A percentile compares a stretch with the other conserved stretches of the same genome.
Conservation (phyloP, 495 filamentous ascomycete genomes). For the Penicillium verhagenii region DNA sequence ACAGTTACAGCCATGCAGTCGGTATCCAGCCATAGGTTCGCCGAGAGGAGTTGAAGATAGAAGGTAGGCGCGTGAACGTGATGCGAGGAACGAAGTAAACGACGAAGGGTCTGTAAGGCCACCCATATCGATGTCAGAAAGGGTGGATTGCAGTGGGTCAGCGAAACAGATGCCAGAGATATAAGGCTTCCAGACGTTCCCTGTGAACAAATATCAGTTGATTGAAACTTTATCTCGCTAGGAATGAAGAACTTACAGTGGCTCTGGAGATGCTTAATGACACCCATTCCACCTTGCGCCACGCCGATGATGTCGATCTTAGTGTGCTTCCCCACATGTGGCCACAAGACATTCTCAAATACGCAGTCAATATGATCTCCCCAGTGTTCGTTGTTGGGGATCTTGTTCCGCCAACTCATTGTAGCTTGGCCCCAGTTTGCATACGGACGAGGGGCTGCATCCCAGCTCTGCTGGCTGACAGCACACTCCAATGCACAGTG, state of each 20-base stretch:
- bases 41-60: constrained; percentile 48
- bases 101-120: constrained; percentile 13
- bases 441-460: constrained; percentile 51
- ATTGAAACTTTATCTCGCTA: background rate
- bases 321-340: constrained; percentile 37
- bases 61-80: constrained; percentile 63
- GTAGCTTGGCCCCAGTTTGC: constrained; percentile 43
- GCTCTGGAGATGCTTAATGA: constrained; percentile 54
- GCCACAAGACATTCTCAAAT: constrained; percentile 58
- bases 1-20: constrained; percentile 44
- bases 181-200: constrained; percentile 32
- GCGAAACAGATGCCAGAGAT: constrained; percentile 35
- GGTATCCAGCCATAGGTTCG: constrained; percentile 43
- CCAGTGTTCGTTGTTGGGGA: constrained; percentile 51
- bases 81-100: constrained; percentile 36
- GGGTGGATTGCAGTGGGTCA: constrained; percentile 26
- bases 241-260: constrained; percentile 46
- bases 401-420: constrained; percentile 46
- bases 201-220: constrained; percentile 16
- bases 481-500: constrained; percentile 54
- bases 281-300: constrained; percentile 53
- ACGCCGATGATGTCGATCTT: constrained; percentile 66
- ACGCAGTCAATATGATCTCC: constrained; percentile 60
- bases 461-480: constrained; percentile 54
- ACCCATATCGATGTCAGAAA: constrained; percentile 18